phyloP scores from a whole-genome alignment of 1,139 yeast species.

The Yamadazyma sp. region DNA sequence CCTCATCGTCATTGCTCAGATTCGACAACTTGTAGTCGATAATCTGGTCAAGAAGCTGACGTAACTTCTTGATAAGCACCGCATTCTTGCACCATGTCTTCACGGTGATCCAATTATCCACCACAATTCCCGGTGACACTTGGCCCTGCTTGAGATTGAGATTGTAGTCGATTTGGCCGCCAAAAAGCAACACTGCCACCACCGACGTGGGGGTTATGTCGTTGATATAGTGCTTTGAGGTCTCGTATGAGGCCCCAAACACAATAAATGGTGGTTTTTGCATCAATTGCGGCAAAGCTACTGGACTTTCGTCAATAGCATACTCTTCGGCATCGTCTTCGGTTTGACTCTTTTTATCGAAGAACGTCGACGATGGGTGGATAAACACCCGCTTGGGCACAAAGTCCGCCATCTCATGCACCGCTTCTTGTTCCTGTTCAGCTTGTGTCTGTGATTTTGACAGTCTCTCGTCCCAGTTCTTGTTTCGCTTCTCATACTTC shows the following conservation, averaged over 20 bases:
- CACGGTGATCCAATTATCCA: constrained; percentile 81
- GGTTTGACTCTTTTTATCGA: constrained; percentile 24
- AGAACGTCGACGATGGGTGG: constrained; percentile 17
- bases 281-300: constrained; percentile 15
- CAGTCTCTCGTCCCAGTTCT: constrained; percentile 44
- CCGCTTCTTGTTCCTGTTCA: constrained; percentile 16
- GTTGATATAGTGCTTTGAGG: constrained; percentile 67
- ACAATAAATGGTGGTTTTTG: constrained; percentile 54
- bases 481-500: constrained; percentile 21
- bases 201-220: constrained; percentile 80
- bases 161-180: constrained; percentile 75
- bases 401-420: constrained; percentile 5
- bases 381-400: constrained; percentile 14
- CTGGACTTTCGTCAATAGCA: constrained; percentile 34
- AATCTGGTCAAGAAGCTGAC: constrained; percentile 64
- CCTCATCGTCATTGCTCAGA: constrained; percentile 1
- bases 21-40: constrained; percentile 50
- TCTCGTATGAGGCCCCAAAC: constrained; percentile 56
- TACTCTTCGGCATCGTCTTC: constrained; percentile 25
- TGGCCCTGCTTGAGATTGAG: constrained; percentile 38
- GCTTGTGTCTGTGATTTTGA: too few relatives aligned
- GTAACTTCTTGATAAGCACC: constrained; percentile 70
- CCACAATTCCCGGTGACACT: constrained; percentile 61
- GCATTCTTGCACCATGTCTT: constrained; percentile 95
- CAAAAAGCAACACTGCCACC: constrained; percentile 71